Conservation (phyloP, 2,329 filamentous ascomycete species). For the Pyrenophora tritici-repentis region DNA sequence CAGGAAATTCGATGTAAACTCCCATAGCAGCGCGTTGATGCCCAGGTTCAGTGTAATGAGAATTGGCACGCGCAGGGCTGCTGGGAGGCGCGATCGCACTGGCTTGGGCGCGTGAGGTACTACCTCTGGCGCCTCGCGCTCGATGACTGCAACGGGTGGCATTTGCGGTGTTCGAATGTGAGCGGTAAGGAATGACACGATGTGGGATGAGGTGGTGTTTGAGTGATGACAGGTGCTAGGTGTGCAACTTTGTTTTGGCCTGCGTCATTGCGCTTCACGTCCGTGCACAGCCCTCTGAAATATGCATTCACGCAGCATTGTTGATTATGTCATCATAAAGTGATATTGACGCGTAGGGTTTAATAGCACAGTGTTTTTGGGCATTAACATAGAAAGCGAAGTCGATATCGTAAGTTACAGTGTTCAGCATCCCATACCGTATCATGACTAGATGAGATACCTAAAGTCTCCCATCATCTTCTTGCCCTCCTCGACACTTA, state of each 20-base stretch:
- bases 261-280: conserved; percentile 9
- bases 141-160: conserved; percentile 29
- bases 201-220: not conserved
- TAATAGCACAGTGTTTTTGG: too few relatives aligned
- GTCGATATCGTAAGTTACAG: too few relatives aligned
- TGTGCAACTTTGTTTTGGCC: conserved; percentile 19
- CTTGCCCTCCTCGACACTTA: conserved; percentile 36
- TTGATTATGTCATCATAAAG: too few relatives aligned
- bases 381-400: too few relatives aligned
- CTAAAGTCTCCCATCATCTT: conserved; percentile 39
- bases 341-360: too few relatives aligned
- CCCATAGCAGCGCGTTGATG: conserved; percentile 68
- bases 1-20: conserved; percentile 63
- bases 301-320: too few relatives aligned
- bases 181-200: conserved; percentile 1
- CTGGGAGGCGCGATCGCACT: conserved; percentile 41
- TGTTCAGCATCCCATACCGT: too few relatives aligned
- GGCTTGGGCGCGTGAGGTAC: conserved; percentile 31
- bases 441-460: conserved; percentile 32
- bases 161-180: conserved; percentile 22
- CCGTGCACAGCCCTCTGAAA: too few relatives aligned
- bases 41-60: conserved; percentile 61
- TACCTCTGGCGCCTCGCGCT: conserved; percentile 36
- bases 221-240: not conserved
- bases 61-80: conserved; percentile 48